These are phyloP conservation scores for Chaetomiaceae sp. DNA, from an alignment of 2,329 filamentous ascomycete species.

Conservation along the genomic window DNA sequence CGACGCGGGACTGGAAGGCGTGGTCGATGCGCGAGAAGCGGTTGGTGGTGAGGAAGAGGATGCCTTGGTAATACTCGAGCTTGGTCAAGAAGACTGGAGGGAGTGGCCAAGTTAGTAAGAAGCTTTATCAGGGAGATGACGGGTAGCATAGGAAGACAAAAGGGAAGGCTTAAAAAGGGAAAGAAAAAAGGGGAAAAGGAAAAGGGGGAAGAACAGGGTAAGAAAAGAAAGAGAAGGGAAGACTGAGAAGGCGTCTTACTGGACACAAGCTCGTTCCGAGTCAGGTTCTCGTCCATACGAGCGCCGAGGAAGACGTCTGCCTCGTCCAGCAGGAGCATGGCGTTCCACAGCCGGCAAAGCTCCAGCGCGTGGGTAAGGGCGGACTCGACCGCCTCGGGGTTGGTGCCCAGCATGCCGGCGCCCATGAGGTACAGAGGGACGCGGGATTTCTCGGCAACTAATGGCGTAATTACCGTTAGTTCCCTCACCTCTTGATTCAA, in stretches of 20 bases:
- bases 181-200: too few species aligned
- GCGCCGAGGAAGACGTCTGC: slow-evolving; percentile 35
- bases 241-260: slow-evolving; percentile 20
- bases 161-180: too few species aligned
- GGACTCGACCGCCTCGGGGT: slow-evolving; percentile 32
- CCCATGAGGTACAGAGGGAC: slow-evolving; percentile 38
- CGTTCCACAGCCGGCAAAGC: slow-evolving; percentile 38
- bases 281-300: slow-evolving; percentile 31
- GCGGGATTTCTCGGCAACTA: slow-evolving; percentile 35
- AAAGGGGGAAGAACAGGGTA: too few species aligned
- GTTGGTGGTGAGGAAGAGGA: slow-evolving; percentile 37
- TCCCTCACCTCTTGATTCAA: too few species aligned
- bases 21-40: slow-evolving; percentile 33
- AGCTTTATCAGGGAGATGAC: too few species aligned
- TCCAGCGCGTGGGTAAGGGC: slow-evolving; percentile 32
- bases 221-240: too few species aligned
- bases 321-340: slow-evolving; percentile 34
- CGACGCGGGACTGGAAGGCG: slow-evolving; percentile 35
- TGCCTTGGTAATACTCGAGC: slow-evolving; percentile 36
- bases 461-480: not conserved
- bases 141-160: not conserved
- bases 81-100: slow-evolving; percentile 29
- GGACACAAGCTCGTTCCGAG: slow-evolving; percentile 37
- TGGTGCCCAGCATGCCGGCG: slow-evolving; percentile 36
- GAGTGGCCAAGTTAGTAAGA: not conserved